Evolutionary conservation across 352 stramenopile species (phyloP).

Genomic region (Pythium sukuiense): DNA sequence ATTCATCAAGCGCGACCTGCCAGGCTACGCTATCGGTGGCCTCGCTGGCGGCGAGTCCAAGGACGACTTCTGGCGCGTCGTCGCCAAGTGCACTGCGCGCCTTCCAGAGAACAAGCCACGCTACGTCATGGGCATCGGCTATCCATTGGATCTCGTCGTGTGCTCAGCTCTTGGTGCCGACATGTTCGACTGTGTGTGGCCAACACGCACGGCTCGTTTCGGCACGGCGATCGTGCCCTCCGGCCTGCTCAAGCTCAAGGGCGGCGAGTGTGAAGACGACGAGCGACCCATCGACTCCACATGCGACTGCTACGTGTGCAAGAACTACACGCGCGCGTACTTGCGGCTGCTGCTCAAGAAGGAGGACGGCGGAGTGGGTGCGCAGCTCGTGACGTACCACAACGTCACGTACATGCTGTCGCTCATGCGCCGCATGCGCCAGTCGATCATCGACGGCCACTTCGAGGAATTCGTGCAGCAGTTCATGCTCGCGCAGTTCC

Average conservation of each 20-base stretch:
- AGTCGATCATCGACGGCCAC: constrained; percentile 67
- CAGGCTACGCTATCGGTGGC: constrained; percentile 95
- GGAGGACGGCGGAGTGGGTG: constrained; percentile 62
- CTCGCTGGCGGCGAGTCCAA: constrained; percentile 93
- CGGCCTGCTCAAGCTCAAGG: constrained; percentile 75
- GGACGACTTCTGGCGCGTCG: constrained; percentile 95
- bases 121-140: constrained; percentile 98
- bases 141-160: constrained; percentile 96
- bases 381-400: constrained; percentile 76
- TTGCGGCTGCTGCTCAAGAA: constrained; percentile 74
- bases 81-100: constrained; percentile 65
- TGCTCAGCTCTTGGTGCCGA: constrained; percentile 96
- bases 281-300: constrained; percentile 61
- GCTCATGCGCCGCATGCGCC: constrained; percentile 70
- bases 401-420: constrained; percentile 86
- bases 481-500: constrained; percentile 82
- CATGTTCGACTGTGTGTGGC: constrained; percentile 98
- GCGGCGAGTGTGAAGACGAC: constrained; percentile 54
- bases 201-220: constrained; percentile 95
- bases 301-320: constrained; percentile 74
- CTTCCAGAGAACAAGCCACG: constrained; percentile 94
- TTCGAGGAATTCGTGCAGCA: constrained; percentile 75
- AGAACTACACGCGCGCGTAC: constrained; percentile 71
- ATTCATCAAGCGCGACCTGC: constrained; percentile 82
- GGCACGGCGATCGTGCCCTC: constrained; percentile 89